Evolutionary conservation across 306 rosid species (phyloP).

Genomic region (Mimosa pudica): DNA sequence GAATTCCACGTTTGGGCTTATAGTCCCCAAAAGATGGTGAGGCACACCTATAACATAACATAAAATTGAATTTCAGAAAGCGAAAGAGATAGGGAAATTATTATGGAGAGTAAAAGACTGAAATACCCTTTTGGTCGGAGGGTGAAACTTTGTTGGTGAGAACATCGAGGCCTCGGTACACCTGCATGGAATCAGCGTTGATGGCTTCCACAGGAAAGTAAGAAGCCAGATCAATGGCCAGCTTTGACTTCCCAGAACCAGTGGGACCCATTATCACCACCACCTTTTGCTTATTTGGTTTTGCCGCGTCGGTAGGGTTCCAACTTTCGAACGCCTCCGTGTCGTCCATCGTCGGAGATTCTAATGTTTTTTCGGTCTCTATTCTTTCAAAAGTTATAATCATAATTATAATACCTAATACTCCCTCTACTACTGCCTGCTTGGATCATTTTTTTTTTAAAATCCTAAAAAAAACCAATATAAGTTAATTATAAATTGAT

Average conservation of each 20-base stretch:
- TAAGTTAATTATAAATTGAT: too few species aligned
- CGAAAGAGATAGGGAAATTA: neutral
- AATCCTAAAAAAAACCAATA: too few species aligned
- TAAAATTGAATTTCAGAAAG: slow-evolving; percentile 23
- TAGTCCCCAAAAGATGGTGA: slow-evolving; percentile 86
- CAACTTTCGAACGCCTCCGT: slow-evolving; percentile 13
- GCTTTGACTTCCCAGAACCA: slow-evolving; percentile 83
- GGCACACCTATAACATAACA: slow-evolving; percentile 56
- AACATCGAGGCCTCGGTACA: slow-evolving; percentile 79
- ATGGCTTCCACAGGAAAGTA: slow-evolving; percentile 76
- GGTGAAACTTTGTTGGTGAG: slow-evolving; percentile 81
- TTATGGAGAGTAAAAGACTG: neutral
- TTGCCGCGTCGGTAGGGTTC: slow-evolving; percentile 43
- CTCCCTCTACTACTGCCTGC: too few species aligned
- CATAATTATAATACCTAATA: too few species aligned
- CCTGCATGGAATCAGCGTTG: slow-evolving; percentile 97
- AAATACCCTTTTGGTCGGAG: slow-evolving; percentile 62
- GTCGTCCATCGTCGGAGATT: slow-evolving; percentile 17
- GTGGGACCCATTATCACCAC: slow-evolving; percentile 85
- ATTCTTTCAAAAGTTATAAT: neutral
- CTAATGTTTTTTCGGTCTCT: slow-evolving; percentile 5
- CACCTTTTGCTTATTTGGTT: slow-evolving; percentile 50
- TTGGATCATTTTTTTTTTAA: too few species aligned
- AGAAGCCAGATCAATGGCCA: slow-evolving; percentile 77
- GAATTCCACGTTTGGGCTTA: slow-evolving; percentile 68